phyloP scores from a whole-genome alignment of 805 yeast genomes.

The Wickerhamomyces queroliae region DNA sequence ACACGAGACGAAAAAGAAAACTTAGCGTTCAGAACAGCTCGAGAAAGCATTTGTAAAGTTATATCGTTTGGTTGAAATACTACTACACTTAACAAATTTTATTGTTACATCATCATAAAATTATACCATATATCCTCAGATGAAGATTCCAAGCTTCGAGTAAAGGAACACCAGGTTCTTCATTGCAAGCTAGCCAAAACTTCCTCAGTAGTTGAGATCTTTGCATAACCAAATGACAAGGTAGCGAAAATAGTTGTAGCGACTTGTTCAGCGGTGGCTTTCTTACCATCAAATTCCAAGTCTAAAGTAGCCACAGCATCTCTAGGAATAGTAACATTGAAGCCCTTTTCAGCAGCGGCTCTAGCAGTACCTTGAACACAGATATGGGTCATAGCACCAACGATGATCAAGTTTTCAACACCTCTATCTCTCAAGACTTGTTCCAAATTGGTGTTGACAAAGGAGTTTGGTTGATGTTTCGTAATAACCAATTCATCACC shows the following conservation, averaged over 20 bases:
- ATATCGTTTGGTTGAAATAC: too few species aligned
- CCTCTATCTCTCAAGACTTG: constrained; percentile 5
- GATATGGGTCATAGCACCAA: constrained; percentile 17
- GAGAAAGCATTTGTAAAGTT: too few species aligned
- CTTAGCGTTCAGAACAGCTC: too few species aligned
- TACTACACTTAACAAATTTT: too few species aligned
- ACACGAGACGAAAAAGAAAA: too few species aligned
- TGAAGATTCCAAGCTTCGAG: too few species aligned
- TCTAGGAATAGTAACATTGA: constrained; percentile 7
- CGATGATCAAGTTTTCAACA: constrained; percentile 6
- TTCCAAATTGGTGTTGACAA: constrained; percentile 8
- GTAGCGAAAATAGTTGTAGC: constrained; percentile 12
- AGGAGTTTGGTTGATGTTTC: constrained; percentile 12
- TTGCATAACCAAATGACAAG: too few species aligned
- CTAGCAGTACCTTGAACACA: constrained; percentile 17
- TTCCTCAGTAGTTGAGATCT: too few species aligned
- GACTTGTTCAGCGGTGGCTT: constrained; percentile 7
- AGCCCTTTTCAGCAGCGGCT: constrained; percentile 14
- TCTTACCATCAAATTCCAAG: constrained; percentile 12
- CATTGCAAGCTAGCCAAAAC: too few species aligned
- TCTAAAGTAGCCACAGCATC: constrained; percentile 16
- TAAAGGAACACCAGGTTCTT: too few species aligned
- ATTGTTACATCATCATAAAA: too few species aligned
- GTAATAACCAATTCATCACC: constrained; percentile 8
- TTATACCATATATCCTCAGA: too few species aligned